Base-by-base conservation (phyloP, 2,329 filamentous ascomycete genomes). In the Cladosporium sphaerospermum region DNA sequence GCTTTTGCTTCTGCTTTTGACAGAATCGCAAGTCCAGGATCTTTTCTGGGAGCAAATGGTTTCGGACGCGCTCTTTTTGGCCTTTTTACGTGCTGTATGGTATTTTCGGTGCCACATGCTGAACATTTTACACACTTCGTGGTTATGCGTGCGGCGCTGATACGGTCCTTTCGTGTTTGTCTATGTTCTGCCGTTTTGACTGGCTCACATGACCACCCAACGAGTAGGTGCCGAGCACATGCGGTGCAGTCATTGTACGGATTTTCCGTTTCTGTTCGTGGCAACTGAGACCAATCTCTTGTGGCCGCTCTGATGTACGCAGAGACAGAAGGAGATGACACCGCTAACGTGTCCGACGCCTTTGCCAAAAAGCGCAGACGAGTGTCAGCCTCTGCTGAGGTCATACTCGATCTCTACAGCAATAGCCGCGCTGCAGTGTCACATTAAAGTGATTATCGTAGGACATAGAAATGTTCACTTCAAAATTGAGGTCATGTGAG, bases 121-220 rank as follows among this genome's bases (percentile, higher is more conserved):
- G 43, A 34, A 37, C 51, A 53, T 36, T 53, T 33, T n/a, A 53
- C 36, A 10, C 51, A 43, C 16, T 47, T 53, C 13, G 51, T 53
- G 18, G 18, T 37, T 18, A n/a, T 37, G 31, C 14, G 9, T 9
- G 42, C 42, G 40, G 28, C 48, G 31, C 48, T 37, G 18, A 51
- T 42, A 3, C 48, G 48, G 8, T 51, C 40, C 40, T 51, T 40
- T 16, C 48, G 48, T 10, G 48, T 51, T 9, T 51, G 48, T 36
- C 48, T 34, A 23, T 51, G 40, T 36, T 51, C 18, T 31, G 4
- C 11, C 9, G 48, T 37, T 44, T 40, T 43, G 32, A 37, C 18
- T 13, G 18, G 31, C 32, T 51, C 40, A 18, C 48, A 51, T 31
- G 48, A 51, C 48, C 40, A 37, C 4, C 48, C 40, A 11, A 51